Evolutionary conservation across 495 filamentous ascomycete species (phyloP).

Genomic region (Penicillium simplicissimum): DNA sequence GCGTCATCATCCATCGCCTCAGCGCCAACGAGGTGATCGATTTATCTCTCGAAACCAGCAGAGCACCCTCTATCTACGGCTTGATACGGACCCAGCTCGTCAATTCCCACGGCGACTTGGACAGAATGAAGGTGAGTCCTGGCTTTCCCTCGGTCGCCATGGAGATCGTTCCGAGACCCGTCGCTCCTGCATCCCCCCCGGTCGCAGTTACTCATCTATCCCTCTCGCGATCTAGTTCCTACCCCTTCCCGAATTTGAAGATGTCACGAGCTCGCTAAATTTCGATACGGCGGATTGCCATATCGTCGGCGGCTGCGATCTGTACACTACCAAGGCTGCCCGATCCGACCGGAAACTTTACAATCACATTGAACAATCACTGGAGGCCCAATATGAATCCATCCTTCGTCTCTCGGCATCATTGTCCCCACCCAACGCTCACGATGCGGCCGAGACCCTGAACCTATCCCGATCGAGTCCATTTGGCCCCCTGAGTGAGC

Average conservation of each 20-base stretch:
- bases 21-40: neutral
- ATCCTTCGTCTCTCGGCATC: slow-evolving; percentile 78
- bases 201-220: slow-evolving; percentile 5
- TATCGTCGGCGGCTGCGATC: slow-evolving; percentile 86
- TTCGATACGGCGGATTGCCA: slow-evolving; percentile 91
- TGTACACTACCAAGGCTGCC: slow-evolving; percentile 96
- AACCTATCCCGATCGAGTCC: slow-evolving; percentile 83
- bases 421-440: slow-evolving; percentile 72
- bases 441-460: slow-evolving; percentile 54
- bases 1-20: slow-evolving; percentile 20
- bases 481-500: slow-evolving; percentile 84
- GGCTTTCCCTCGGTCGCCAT: slow-evolving; percentile 10
- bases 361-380: slow-evolving; percentile 84
- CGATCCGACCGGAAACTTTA: slow-evolving; percentile 95
- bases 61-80: neutral
- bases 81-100: neutral
- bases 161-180: slow-evolving; percentile 9
- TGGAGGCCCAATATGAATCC: slow-evolving; percentile 87
- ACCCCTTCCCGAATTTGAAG: slow-evolving; percentile 83
- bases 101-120: neutral
- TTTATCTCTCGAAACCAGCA: neutral
- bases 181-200: slow-evolving; percentile 4
- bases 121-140: slow-evolving; percentile 32
- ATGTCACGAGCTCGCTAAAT: slow-evolving; percentile 84
- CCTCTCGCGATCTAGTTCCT: slow-evolving; percentile 64